Evolutionary conservation across 2,329 filamentous ascomycete genomes (phyloP).

Genomic region (Colletotrichum viniferum): DNA sequence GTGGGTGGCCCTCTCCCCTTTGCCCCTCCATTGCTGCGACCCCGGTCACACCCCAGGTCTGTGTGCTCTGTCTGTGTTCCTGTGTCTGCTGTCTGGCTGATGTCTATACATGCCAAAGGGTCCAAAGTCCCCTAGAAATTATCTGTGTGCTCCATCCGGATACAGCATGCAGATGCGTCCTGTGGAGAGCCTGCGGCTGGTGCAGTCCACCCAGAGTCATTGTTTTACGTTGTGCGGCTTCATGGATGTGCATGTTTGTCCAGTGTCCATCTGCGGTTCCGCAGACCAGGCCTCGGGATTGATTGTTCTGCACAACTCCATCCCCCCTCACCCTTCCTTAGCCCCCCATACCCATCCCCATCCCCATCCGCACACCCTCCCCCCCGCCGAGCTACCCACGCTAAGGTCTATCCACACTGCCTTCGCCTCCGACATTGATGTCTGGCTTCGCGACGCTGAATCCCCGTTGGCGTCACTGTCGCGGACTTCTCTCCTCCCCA

Average conservation of each 20-base stretch:
- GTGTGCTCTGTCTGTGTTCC: background rate
- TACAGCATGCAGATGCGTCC: background rate
- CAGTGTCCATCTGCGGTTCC: background rate
- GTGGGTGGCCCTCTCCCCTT: background rate
- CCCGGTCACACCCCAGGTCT: background rate
- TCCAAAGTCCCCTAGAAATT: background rate
- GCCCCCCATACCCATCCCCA: background rate
- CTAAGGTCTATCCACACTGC: background rate
- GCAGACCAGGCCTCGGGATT: background rate
- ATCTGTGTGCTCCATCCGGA: background rate
- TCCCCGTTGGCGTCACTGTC: background rate
- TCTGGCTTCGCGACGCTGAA: conserved; percentile 4
- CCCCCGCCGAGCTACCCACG: background rate
- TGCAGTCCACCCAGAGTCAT: background rate
- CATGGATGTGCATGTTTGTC: background rate
- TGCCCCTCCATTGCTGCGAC: background rate
- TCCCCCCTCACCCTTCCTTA: background rate
- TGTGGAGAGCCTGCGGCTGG: background rate
- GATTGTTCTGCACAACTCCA: background rate
- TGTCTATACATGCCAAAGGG: background rate
- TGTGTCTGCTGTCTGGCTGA: background rate
- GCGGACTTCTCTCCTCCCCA: conserved; percentile 10
- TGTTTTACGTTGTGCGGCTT: conserved; percentile 2
- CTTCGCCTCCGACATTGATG: conserved; percentile 5
- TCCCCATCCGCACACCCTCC: background rate